Percentiles rank a stretch among this genome's conserved stretches.
These are phyloP conservation scores for Penicillium dipodomyicola DNA, from an alignment of 495 filamentous ascomycete species.

Conservation along the genomic window DNA sequence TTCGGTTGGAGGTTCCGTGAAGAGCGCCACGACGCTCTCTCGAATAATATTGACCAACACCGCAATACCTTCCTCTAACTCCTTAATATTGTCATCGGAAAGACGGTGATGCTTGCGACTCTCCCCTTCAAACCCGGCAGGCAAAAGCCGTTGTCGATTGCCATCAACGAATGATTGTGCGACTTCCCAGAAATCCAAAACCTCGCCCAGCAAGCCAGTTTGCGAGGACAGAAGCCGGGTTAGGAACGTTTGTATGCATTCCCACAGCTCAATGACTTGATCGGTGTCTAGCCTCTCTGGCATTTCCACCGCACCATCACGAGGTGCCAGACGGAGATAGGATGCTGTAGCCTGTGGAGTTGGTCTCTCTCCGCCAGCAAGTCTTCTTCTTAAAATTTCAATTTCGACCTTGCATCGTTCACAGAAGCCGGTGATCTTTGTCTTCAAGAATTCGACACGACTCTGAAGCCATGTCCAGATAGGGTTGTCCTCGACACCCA, in stretches of 20 bases:
- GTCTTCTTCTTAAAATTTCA: conserved; percentile 78
- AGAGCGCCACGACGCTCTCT: conserved; percentile 73
- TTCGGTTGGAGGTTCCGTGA: conserved; percentile 85
- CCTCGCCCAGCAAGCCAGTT: conserved; percentile 80
- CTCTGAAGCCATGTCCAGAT: conserved; percentile 94
- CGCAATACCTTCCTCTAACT: conserved; percentile 72
- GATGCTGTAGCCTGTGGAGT: conserved; percentile 63
- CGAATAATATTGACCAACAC: conserved; percentile 81
- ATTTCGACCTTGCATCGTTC: conserved; percentile 86
- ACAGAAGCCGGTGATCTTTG: conserved; percentile 71
- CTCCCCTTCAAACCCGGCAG: conserved; percentile 78
- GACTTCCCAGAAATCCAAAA: conserved; percentile 91
- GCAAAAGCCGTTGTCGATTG: conserved; percentile 74
- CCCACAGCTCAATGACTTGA: conserved; percentile 86
- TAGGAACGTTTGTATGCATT: conserved; percentile 70
- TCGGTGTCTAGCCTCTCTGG: conserved; percentile 63
- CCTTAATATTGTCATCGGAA: conserved; percentile 61
- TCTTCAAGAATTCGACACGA: conserved; percentile 82
- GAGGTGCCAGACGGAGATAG: conserved; percentile 68
- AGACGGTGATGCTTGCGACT: conserved; percentile 83
- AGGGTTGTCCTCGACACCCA: conserved; percentile 93
- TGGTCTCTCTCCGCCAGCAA: conserved; percentile 70
- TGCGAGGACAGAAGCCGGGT: conserved; percentile 65
- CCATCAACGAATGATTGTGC: conserved; percentile 88
- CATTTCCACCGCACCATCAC: conserved; percentile 55